Conservation (phyloP, 805 yeast species). For the Ogataea siamensis region DNA sequence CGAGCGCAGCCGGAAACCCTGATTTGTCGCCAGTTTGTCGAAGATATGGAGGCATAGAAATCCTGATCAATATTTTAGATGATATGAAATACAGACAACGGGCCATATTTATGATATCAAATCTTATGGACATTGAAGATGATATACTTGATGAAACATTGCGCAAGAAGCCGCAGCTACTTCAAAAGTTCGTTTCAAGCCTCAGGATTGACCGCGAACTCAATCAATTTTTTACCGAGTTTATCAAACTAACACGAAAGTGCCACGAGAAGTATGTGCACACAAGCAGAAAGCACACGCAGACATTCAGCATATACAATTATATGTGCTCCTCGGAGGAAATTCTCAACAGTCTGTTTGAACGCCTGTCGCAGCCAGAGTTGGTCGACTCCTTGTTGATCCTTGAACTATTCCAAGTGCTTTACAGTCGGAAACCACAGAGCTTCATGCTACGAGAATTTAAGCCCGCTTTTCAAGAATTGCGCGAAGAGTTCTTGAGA, state of each 20-base stretch:
- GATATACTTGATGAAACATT: conserved; percentile 19
- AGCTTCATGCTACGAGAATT: conserved; percentile 16
- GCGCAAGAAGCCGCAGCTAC: conserved; percentile 13
- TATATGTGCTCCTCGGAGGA: conserved; percentile 21
- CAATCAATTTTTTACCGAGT: conserved; percentile 13
- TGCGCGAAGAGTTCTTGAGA: conserved; percentile 9
- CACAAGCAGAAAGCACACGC: conserved; percentile 8
- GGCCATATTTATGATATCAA: conserved; percentile 12
- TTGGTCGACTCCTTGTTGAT: conserved; percentile 16
- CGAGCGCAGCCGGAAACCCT: conserved; percentile 18
- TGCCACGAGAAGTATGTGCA: conserved; percentile 5
- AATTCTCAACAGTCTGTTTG: conserved; percentile 15
- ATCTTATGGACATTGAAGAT: conserved; percentile 11
- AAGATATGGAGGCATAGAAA: conserved; percentile 19
- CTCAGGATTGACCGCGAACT: conserved; percentile 13
- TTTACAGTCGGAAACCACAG: conserved; percentile 16
- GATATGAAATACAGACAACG: conserved; percentile 12
- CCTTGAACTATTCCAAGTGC: conserved; percentile 11
- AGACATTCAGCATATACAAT: conserved; percentile 15
- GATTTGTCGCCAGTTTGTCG: conserved; percentile 9
- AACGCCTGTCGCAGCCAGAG: conserved; percentile 14
- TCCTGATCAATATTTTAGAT: conserved; percentile 15
- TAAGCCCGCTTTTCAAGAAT: conserved; percentile 16
- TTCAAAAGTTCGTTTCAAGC: conserved; percentile 15
- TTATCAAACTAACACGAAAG: conserved; percentile 10